Base-by-base conservation (phyloP, 106 monocot species). In the Acorus calamus region DNA sequence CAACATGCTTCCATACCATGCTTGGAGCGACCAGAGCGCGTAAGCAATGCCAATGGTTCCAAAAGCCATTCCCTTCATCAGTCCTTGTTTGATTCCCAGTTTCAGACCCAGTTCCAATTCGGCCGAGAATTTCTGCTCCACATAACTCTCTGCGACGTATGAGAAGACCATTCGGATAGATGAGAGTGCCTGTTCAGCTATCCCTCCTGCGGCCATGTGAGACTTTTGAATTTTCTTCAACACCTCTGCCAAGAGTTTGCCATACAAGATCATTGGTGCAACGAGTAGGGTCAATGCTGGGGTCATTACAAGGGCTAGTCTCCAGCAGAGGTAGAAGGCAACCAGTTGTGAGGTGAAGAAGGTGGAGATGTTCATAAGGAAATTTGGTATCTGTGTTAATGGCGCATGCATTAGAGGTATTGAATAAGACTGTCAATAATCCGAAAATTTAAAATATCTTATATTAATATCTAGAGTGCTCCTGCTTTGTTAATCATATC, bases 131-230 rank as follows among this genome's bases (percentile, higher is more conserved):
- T 12, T 42, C 5, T 65, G 42, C 4, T 52, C 41, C 0, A 10
- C 53, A 7, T 28, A 7, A 4, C 52, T 50, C 44, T 65, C 64
- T 65, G 42, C 64, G 10, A 65, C 64, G 14, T 52, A 65, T 5
- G 64, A 65, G 5, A 42, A 14, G 3, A 65, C 64, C 4, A 51
- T 65, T 5, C 64, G 6, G 42, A 65, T 52, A 5, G 64, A 65
- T 41, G 64, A 65, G 14, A 65, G 8, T 6, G 59, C 60, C 2
- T 66, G 64, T 61, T 55, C 61, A 3, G 55, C 60, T 28, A 60
- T 52, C 1, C 68, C 75, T 45, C 47, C 61, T 0, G 57, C 52
- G 5, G 44, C 56, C 9, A n/a, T 28, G 7, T 56, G 69, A 43
- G 6, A 9, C 47, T 14, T 14, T 52, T 46, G 43, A 47, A 53